Evolutionary conservation across 768 basidiomycete genomes (phyloP).

Genomic region (Podaxis sp.): DNA sequence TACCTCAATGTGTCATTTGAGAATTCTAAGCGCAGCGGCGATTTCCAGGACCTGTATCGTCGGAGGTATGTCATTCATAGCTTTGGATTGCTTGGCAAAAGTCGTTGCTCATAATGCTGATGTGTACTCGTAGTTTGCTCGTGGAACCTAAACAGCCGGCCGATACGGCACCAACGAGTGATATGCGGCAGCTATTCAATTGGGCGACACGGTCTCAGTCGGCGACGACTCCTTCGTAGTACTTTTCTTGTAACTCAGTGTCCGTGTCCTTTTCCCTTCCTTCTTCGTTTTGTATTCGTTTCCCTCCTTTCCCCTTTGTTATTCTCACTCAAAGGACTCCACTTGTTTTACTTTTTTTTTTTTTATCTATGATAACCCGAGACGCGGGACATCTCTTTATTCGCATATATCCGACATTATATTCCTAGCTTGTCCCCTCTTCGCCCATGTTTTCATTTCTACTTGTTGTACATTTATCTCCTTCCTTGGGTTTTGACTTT

Average conservation of each 20-base stretch:
- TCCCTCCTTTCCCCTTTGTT: neutral
- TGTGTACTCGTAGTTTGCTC: slow-evolving; percentile 50
- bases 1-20: slow-evolving; percentile 75
- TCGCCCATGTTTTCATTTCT: slow-evolving; percentile 17
- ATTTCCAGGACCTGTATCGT: slow-evolving; percentile 81
- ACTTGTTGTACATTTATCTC: neutral
- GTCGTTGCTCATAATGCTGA: slow-evolving; percentile 8
- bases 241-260: neutral
- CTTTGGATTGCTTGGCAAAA: neutral
- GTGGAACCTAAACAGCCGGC: slow-evolving; percentile 83
- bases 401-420: slow-evolving; percentile 14
- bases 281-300: neutral
- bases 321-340: neutral
- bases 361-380: slow-evolving; percentile 10
- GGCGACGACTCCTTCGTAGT: slow-evolving; percentile 28
- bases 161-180: slow-evolving; percentile 60
- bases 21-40: slow-evolving; percentile 72
- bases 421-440: slow-evolving; percentile 6
- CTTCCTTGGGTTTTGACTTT: neutral
- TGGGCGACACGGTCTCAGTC: slow-evolving; percentile 69
- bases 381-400: slow-evolving; percentile 18
- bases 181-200: slow-evolving; percentile 77
- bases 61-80: slow-evolving; percentile 57
- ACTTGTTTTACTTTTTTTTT: neutral
- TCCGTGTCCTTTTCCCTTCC: slow-evolving; percentile 5